Conservation (phyloP, 164 flowering plant genomes). For the Chimonanthus salicifolius region DNA sequence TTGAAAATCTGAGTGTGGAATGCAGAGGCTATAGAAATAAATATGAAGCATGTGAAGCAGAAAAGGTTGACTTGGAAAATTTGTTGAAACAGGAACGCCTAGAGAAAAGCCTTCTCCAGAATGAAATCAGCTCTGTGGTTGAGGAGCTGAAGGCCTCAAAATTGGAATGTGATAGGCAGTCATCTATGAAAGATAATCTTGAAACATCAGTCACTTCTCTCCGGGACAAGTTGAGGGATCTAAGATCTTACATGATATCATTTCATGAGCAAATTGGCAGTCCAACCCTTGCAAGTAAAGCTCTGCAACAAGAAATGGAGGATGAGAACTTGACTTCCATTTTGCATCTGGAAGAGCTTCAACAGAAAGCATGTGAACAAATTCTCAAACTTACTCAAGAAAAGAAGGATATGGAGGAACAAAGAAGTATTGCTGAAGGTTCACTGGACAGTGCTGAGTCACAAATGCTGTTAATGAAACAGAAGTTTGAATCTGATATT, state of each 20-base stretch:
- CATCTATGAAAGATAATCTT: conserved; percentile 32
- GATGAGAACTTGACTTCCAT: conserved; percentile 24
- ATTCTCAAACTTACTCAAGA: conserved; percentile 30
- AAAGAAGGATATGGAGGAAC: conserved; percentile 18
- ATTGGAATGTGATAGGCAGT: conserved; percentile 31
- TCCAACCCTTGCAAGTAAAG: conserved; percentile 14
- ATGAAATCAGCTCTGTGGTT: conserved; percentile 37
- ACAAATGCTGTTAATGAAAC: conserved; percentile 2
- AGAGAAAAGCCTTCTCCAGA: conserved; percentile 37
- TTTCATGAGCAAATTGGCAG: conserved; percentile 21
- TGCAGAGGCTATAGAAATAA: conserved; percentile 36
- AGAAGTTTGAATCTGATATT: conserved; percentile 20
- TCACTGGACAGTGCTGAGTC: conserved; percentile 30
- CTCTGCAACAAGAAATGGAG: conserved; percentile 22
- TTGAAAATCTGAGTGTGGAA: conserved; percentile 39
- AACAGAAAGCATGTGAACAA: conserved; percentile 29
- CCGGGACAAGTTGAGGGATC: conserved; percentile 37
- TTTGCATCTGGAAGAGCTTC: conserved; percentile 48
- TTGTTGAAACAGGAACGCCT: conserved; percentile 34
- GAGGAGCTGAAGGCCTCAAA: conserved; percentile 40
- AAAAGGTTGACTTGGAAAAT: conserved; percentile 39
- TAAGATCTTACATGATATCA: conserved; percentile 28
- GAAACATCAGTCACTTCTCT: conserved; percentile 34
- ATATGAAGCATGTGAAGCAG: conserved; percentile 44
- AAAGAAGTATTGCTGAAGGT: conserved; percentile 34